A percentile compares a stretch with the other conserved stretches of the same genome.
phyloP scores from a whole-genome alignment of 768 basidiomycete species.

The Fomitopsis serialis region DNA sequence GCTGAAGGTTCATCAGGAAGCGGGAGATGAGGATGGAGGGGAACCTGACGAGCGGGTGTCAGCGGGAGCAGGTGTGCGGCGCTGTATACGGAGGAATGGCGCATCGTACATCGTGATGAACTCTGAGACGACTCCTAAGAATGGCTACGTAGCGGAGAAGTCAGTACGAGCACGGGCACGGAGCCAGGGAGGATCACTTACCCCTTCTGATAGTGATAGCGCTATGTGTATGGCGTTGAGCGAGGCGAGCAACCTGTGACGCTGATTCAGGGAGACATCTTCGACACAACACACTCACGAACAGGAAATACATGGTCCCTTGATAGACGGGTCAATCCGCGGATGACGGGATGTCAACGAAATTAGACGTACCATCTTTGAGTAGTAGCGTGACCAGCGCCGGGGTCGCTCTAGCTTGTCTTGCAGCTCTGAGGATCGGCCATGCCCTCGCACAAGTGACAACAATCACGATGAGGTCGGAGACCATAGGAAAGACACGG shows the following conservation, averaged over 20 bases:
- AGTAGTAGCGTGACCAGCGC: conserved; percentile 2
- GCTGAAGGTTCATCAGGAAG: conserved; percentile 9
- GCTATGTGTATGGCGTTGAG: conserved; percentile 2
- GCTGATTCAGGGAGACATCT: background rate
- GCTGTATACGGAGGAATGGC: background rate
- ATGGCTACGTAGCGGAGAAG: background rate
- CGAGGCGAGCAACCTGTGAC: background rate
- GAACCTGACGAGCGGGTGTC: no score
- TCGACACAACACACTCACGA: background rate
- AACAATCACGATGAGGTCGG: conserved; percentile 4
- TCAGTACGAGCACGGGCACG: background rate
- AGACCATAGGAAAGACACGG: background rate
- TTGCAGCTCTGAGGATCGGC: background rate
- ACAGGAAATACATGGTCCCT: conserved; percentile 12
- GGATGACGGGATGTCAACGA: no score
- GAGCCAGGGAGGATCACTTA: background rate
- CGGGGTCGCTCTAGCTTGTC: background rate
- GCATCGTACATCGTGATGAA: background rate
- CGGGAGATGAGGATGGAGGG: conserved; percentile 6
- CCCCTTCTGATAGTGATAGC: background rate
- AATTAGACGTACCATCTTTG: conserved; percentile 8
- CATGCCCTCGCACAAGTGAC: conserved; percentile 5
- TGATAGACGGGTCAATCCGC: background rate
- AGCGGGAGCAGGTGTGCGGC: no score
- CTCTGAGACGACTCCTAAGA: background rate